phyloP scores from a whole-genome alignment of 2,329 filamentous ascomycete species.

The Clonostachys chloroleuca region DNA sequence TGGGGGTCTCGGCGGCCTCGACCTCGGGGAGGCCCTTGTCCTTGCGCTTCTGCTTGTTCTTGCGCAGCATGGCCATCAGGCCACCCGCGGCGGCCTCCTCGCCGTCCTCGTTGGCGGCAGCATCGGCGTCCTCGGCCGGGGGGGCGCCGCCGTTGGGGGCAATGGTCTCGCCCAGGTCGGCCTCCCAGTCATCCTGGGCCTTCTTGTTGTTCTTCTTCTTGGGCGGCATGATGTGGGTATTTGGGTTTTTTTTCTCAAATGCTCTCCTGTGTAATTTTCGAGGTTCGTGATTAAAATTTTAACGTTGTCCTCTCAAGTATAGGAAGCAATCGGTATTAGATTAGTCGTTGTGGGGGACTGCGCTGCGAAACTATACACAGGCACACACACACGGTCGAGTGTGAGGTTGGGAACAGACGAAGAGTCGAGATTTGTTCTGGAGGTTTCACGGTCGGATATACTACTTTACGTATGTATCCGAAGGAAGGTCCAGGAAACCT shows the following conservation, averaged over 20 bases:
- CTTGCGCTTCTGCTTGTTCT: slow-evolving; percentile 82
- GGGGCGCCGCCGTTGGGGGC: slow-evolving; percentile 47
- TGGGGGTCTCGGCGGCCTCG: slow-evolving; percentile 54
- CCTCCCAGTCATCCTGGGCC: slow-evolving; percentile 89
- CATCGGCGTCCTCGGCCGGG: slow-evolving; percentile 30
- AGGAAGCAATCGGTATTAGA: too few species aligned
- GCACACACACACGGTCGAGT: too few species aligned
- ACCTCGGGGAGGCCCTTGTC: slow-evolving; percentile 80
- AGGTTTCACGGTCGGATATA: not conserved
- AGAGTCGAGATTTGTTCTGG: not conserved
- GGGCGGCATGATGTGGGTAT: slow-evolving; percentile 66
- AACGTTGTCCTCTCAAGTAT: not conserved
- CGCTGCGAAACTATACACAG: too few species aligned
- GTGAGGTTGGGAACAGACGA: too few species aligned
- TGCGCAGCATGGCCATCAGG: slow-evolving; percentile 75
- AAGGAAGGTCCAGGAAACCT: not conserved
- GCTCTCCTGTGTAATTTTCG: not conserved
- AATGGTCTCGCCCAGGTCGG: slow-evolving; percentile 77
- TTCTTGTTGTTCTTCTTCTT: slow-evolving; percentile 91
- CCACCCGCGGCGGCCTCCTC: slow-evolving; percentile 57
- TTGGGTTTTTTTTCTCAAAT: not conserved
- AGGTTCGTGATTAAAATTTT: not conserved
- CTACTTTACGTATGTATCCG: not conserved
- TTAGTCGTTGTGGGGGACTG: too few species aligned
- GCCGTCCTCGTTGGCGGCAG: slow-evolving; percentile 35